A percentile compares a stretch with the other conserved stretches of the same genome.
These are phyloP conservation scores for Cutaneotrichosporon curvatum DNA, from an alignment of 1,284 basidiomycete genomes.

Conservation along the genomic window DNA sequence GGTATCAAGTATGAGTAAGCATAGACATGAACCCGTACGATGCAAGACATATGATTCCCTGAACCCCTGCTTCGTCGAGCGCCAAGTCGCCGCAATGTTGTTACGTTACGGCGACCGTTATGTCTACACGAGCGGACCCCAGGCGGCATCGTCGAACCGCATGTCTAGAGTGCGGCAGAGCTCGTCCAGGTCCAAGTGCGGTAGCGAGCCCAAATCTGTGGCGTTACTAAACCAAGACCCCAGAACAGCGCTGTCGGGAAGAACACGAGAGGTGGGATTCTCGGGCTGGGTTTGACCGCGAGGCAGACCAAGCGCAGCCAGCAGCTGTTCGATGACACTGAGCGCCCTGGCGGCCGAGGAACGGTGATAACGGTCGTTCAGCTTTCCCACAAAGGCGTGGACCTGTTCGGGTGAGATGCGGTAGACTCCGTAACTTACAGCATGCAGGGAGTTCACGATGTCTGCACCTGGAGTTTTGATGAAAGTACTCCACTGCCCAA, in stretches of 20 bases:
- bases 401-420: background rate
- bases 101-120: too few relatives aligned
- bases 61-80: too few relatives aligned
- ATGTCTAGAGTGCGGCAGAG: constrained; percentile 4
- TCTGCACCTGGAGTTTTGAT: constrained; percentile 4
- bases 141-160: background rate
- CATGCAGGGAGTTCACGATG: constrained; percentile 5
- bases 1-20: constrained; percentile 11
- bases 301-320: constrained; percentile 4
- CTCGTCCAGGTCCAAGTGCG: constrained; percentile 12
- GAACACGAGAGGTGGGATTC: background rate
- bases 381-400: constrained; percentile 1
- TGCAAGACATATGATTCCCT: too few relatives aligned
- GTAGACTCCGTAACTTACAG: background rate
- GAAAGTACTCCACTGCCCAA: constrained; percentile 11
- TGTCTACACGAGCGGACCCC: background rate
- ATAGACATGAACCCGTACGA: too few relatives aligned
- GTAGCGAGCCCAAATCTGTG: constrained; percentile 2
- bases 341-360: constrained; percentile 5
- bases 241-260: background rate
- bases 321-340: constrained; percentile 7
- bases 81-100: too few relatives aligned
- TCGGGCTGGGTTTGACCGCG: background rate
- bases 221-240: background rate
- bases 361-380: constrained; percentile 8